Evolutionary conservation across 208 protist species (phyloP).

Genomic region (Polymyxa betae): DNA sequence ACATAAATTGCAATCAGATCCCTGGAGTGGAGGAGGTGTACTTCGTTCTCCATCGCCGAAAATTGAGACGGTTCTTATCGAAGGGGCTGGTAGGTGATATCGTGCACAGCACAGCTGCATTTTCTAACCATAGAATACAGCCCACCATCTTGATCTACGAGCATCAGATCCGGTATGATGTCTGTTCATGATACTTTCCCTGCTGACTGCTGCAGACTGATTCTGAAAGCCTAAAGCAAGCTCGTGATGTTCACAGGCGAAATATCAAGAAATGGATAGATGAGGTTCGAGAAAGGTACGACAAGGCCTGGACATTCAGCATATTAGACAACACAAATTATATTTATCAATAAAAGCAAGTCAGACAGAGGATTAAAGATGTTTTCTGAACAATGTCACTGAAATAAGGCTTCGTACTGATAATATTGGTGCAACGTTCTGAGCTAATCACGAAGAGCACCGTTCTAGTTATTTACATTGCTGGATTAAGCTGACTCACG

Average conservation of each 20-base stretch:
- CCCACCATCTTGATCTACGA: constrained; percentile 34
- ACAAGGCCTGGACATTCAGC: too few relatives aligned
- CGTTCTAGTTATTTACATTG: too few relatives aligned
- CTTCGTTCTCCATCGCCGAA: not conserved
- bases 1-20: not conserved
- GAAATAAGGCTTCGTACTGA: too few relatives aligned
- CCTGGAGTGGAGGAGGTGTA: constrained; percentile 34
- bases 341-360: too few relatives aligned
- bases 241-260: not conserved
- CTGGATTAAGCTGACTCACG: too few relatives aligned
- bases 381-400: too few relatives aligned
- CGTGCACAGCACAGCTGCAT: not conserved
- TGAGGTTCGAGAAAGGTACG: not conserved
- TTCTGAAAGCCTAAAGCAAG: not conserved
- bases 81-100: not conserved
- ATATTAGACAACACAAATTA: too few relatives aligned
- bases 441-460: too few relatives aligned
- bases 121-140: not conserved
- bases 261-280: not conserved
- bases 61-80: not conserved
- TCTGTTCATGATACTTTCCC: not conserved
- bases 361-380: too few relatives aligned
- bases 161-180: not conserved
- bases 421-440: too few relatives aligned
- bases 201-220: not conserved